These are phyloP conservation scores for Sphenostylis stenocarpa DNA, from an alignment of 306 rosid genomes.

Conservation along the genomic window DNA sequence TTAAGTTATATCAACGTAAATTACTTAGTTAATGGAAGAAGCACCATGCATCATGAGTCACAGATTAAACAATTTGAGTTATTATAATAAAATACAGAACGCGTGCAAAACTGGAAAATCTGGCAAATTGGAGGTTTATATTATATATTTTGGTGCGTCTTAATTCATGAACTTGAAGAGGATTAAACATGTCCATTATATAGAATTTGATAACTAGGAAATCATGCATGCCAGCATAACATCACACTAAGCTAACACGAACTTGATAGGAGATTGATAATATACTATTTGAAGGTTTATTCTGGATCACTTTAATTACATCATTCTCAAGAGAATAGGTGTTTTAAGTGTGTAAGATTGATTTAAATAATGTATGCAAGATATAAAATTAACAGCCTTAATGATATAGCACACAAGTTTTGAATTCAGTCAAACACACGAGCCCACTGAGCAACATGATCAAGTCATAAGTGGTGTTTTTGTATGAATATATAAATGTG, in stretches of 20 bases:
- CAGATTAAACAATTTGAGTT: constrained; percentile 20
- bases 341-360: not conserved
- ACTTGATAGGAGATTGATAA: not conserved
- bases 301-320: not conserved
- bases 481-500: constrained; percentile 28
- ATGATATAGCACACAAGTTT: not conserved
- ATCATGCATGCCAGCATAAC: constrained; percentile 24
- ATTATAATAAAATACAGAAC: constrained; percentile 9
- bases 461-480: constrained; percentile 28
- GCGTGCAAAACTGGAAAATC: constrained; percentile 22
- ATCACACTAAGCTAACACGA: constrained; percentile 2
- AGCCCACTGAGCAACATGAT: constrained; percentile 22
- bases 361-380: not conserved
- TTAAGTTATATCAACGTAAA: constrained; percentile 17
- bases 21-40: constrained; percentile 12
- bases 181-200: not conserved
- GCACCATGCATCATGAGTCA: constrained; percentile 10
- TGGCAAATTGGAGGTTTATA: constrained; percentile 15
- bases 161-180: constrained; percentile 27
- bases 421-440: constrained; percentile 34
- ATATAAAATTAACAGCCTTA: not conserved
- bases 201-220: not conserved
- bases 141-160: constrained; percentile 13
- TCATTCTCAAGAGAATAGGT: not conserved
- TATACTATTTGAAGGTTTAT: not conserved